Conservation (phyloP, 2,329 filamentous ascomycete species). For the Botrytis hyacinthi region DNA sequence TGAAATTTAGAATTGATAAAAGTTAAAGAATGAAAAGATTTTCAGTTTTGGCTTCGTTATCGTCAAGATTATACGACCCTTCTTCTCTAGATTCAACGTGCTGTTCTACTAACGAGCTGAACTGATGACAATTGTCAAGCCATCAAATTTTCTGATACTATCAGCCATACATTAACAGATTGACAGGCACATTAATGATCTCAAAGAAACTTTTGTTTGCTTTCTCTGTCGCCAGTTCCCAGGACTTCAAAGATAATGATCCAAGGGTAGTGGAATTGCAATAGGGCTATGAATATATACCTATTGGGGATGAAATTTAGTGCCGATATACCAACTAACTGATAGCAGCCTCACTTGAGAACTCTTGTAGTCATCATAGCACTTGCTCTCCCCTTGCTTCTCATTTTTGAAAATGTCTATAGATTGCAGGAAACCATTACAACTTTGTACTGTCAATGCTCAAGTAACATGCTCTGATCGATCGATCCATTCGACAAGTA, state of each 20-base stretch:
- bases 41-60: neutral
- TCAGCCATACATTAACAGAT: neutral
- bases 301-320: neutral
- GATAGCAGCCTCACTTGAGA: neutral
- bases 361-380: neutral
- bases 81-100: neutral
- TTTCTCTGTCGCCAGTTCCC: neutral
- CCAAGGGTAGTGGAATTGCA: neutral
- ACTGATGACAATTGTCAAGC: neutral
- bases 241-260: neutral
- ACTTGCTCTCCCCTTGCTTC: neutral
- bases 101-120: neutral
- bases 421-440: neutral
- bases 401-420: neutral
- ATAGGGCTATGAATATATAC: neutral
- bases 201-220: neutral
- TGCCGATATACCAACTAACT: no score
- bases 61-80: neutral
- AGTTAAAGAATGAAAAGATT: neutral
- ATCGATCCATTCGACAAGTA: neutral
- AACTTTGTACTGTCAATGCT: neutral
- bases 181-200: neutral
- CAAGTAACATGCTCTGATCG: neutral
- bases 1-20: neutral
- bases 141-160: no score